Evolutionary conservation across 768 basidiomycete species (phyloP).

Genomic region (Pilatotrama ljubarskyi): DNA sequence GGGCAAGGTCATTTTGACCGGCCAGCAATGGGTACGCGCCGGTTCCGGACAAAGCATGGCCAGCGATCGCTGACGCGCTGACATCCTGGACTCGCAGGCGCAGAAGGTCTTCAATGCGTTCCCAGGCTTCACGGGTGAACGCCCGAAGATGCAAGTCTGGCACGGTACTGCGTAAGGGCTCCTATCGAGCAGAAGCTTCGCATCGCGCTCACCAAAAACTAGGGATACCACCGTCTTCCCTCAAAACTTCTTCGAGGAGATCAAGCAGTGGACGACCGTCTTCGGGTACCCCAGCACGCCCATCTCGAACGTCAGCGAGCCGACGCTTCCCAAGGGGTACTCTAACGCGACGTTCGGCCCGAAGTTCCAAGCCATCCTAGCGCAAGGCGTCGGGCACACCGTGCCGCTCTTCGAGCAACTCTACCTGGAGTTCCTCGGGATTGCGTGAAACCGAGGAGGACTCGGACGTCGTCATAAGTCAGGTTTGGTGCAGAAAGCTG

Average conservation of each 20-base stretch:
- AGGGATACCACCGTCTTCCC: slow-evolving; percentile 54
- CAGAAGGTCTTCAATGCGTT: slow-evolving; percentile 47
- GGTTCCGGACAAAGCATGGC: background rate
- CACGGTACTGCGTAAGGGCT: slow-evolving; percentile 46
- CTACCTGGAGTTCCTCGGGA: slow-evolving; percentile 50
- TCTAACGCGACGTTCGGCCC: slow-evolving; percentile 50
- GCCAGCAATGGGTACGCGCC: slow-evolving; percentile 42
- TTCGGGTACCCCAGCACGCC: slow-evolving; percentile 47
- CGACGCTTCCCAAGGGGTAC: slow-evolving; percentile 49
- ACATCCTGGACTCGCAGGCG: slow-evolving; percentile 32
- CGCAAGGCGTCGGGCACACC: slow-evolving; percentile 49
- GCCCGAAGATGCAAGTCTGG: slow-evolving; percentile 55
- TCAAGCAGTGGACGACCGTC: slow-evolving; percentile 59
- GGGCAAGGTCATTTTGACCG: slow-evolving; percentile 45
- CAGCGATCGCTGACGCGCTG: background rate
- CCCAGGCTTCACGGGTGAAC: slow-evolving; percentile 52
- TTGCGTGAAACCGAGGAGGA: no score
- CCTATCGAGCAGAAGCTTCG: background rate
- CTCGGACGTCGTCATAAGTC: no score
- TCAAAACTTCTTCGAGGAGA: slow-evolving; percentile 50
- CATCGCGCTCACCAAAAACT: background rate
- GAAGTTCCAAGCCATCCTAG: slow-evolving; percentile 50
- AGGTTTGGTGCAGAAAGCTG: no score
- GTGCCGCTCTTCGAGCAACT: slow-evolving; percentile 50
- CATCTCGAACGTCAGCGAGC: slow-evolving; percentile 33